Percentiles rank a stretch among this genome's conserved stretches.
Conservation (phyloP, 2,329 filamentous ascomycete species). For the Colletotrichum sp. region DNA sequence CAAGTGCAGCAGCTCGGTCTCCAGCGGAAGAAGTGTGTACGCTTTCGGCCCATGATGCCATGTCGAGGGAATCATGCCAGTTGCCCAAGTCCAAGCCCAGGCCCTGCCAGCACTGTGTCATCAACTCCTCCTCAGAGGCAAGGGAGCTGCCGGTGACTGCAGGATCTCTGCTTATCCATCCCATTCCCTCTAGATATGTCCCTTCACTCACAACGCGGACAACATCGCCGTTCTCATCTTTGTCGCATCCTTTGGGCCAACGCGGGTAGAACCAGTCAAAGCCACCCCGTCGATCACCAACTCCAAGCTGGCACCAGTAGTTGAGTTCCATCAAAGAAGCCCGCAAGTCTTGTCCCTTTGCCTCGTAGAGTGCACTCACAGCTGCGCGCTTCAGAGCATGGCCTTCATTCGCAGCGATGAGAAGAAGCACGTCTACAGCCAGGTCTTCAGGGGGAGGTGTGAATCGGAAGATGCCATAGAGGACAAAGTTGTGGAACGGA, state of each 20-base stretch:
- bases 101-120: constrained; percentile 69
- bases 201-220: constrained; percentile 81
- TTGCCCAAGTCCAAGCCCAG: constrained; percentile 71
- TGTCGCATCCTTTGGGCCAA: constrained; percentile 75
- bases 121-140: constrained; percentile 64
- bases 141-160: constrained; percentile 38
- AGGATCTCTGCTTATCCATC: constrained; percentile 71
- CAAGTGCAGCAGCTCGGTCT: constrained; percentile 43
- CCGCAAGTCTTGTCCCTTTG: constrained; percentile 75
- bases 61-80: constrained; percentile 51
- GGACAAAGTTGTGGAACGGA: constrained; percentile 73
- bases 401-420: constrained; percentile 87
- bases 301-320: constrained; percentile 96
- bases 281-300: constrained; percentile 87
- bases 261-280: constrained; percentile 87
- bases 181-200: constrained; percentile 82
- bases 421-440: constrained; percentile 79
- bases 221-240: constrained; percentile 69
- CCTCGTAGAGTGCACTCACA: constrained; percentile 72
- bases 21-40: constrained; percentile 24
- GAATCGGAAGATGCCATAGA: constrained; percentile 87
- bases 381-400: constrained; percentile 75
- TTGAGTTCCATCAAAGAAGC: constrained; percentile 84
- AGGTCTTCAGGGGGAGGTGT: constrained; percentile 67
- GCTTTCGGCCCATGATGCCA: constrained; percentile 42